Conservation (phyloP, 2,329 filamentous ascomycete genomes). For the Fulvia fulva region DNA sequence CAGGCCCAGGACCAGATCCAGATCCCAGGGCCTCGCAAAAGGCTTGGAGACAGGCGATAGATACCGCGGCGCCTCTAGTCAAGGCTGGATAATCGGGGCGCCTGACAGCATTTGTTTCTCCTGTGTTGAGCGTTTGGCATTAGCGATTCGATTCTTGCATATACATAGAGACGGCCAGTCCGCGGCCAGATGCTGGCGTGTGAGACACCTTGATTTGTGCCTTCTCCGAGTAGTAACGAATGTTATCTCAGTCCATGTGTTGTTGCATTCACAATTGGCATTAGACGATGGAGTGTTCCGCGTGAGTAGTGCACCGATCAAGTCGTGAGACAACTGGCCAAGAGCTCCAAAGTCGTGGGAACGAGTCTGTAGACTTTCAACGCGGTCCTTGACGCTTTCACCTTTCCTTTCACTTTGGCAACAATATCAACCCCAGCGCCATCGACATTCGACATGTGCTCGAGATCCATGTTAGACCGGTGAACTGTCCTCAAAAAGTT, state of each 20-base stretch:
- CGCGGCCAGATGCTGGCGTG: too few relatives aligned
- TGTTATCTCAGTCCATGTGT: too few relatives aligned
- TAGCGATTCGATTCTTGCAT: background rate
- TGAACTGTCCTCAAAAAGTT: background rate
- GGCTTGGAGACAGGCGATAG: background rate
- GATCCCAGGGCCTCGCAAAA: conserved; percentile 1
- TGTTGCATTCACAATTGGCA: too few relatives aligned
- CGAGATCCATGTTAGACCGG: background rate
- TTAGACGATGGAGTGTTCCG: too few relatives aligned
- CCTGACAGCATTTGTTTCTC: background rate
- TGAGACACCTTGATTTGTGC: too few relatives aligned
- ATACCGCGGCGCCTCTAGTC: background rate
- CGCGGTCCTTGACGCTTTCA: background rate
- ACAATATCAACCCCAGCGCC: too few relatives aligned
- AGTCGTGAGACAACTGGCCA: too few relatives aligned
- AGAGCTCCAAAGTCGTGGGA: too few relatives aligned
- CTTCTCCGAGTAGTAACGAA: too few relatives aligned
- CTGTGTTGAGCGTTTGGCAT: background rate
- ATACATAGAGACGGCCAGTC: too few relatives aligned
- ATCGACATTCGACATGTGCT: background rate
- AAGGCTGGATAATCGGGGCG: background rate
- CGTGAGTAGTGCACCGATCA: too few relatives aligned
- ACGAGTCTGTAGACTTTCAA: too few relatives aligned
- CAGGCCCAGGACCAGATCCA: conserved; percentile 45
- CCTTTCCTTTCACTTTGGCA: background rate